Base-by-base conservation (phyloP, 75 land plant genomes). In the Picea sitchensis region DNA sequence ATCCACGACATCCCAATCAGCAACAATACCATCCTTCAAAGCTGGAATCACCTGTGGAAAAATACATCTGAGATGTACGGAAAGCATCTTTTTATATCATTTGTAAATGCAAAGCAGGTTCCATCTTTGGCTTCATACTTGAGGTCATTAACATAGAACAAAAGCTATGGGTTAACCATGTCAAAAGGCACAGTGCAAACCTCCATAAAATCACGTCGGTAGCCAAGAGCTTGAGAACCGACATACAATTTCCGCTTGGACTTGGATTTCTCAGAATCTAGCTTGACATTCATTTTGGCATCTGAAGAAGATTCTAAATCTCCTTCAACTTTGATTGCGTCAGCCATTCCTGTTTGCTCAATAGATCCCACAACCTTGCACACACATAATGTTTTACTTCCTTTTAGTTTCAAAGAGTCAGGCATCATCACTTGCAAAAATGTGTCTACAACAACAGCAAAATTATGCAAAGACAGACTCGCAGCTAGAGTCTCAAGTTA, bases 1-100 rank as follows among this genome's bases (percentile, higher is more conserved):
- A 58, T 97, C 99, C 32, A 93, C 99, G 21, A 93, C 87, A 74
- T 96, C 99, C 98, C 98, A 97, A 76, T 97, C 98, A 51, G 81
- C 89, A 75, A 97, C 91, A 26, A 89, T 36, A 44, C 98, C 95
- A 89, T 97, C 95, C 76, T 90, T 93, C 32, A 97, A 31, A 56
- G 99, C 98, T 81, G 99, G 96, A 1, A 93, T 79, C 59, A 97
- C 90, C 99, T 97, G 83, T 44, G 60, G 11, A 20, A 20, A 21
- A 77, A 77, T 30, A 8, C n/a, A 17, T 36, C 15, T 26, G 44
- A 69, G 57, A 79, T 79, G 5, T 23, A 68, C 68, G 30, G 8
- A 65, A 56, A 69, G 51, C 44, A 3, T 44, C 3, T n/a, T n/a
- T 41, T 3, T 71, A 71, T 41, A 67, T 32, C 6, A 63, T 20